Conservation (phyloP, 2,329 filamentous ascomycete species). For the Ascochyta pisi region DNA sequence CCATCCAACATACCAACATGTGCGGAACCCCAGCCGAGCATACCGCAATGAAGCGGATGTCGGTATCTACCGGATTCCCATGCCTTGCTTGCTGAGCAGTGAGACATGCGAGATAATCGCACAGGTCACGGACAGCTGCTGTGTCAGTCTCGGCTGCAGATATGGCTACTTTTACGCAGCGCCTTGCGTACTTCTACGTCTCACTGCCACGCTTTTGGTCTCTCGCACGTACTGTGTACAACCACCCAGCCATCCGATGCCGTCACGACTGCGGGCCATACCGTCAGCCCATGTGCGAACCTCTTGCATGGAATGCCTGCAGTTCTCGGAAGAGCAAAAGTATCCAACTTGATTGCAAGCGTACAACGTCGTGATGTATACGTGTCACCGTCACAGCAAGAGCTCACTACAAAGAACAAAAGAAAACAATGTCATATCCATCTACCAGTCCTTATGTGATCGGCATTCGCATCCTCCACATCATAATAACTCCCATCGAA, state of each 20-base stretch:
- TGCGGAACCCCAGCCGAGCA: constrained; percentile 4
- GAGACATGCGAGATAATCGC: constrained; percentile 12
- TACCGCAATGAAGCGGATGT: constrained; percentile 1
- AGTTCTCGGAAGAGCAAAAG: too few species aligned
- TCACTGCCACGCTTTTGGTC: constrained; percentile 10
- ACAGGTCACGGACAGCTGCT: constrained; percentile 14
- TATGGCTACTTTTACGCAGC: constrained; percentile 9
- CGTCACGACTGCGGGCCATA: neutral
- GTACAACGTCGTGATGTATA: too few species aligned
- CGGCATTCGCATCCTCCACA: neutral
- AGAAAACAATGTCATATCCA: neutral
- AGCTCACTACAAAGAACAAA: neutral
- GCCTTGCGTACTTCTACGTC: constrained; percentile 4
- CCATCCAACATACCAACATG: constrained; percentile 10
- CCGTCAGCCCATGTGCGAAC: neutral
- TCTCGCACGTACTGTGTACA: constrained; percentile 8
- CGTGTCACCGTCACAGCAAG: too few species aligned
- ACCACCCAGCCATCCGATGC: constrained; percentile 3
- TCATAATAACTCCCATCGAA: neutral
- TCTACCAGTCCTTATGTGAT: neutral
- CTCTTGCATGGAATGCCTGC: too few species aligned
- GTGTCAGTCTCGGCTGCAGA: constrained; percentile 14
- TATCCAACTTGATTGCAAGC: too few species aligned
- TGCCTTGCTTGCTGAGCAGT: constrained; percentile 10
- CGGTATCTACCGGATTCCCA: constrained; percentile 6